Evolutionary conservation across 768 basidiomycete species (phyloP), one percentile per base, ranked within the genome.

Genomic region (Suillus occidentalis): DNA sequence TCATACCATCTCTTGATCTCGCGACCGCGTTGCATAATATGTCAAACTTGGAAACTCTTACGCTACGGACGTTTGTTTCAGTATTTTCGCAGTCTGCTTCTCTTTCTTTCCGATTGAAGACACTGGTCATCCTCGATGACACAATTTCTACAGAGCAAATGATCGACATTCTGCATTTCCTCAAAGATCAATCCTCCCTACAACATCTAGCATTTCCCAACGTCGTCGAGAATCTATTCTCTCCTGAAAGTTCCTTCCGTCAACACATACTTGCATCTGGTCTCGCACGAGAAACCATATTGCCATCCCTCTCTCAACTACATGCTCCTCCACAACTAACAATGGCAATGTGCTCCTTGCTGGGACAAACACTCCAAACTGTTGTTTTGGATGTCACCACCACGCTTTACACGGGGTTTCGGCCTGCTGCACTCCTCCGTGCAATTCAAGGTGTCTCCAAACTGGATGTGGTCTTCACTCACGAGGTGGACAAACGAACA

Each of bases 401-500:
- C 36, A 76, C 76, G 0, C 72, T 76, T 5, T 76, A 72, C 36
- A 72, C 70, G 1, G 75, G 75, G 34, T 61, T 76, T 34, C 76
- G 72, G 6, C 75, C 75, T 1, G 68, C 75, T 28, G 49, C 65
- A 0, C 68, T 76, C 10, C 61, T 76, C 31, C 75, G 75, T 47
- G 66, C 72, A 10, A 59, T 76, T 1, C 66, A 65, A 6, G 76
- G 76, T 2, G 73, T 76, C 25, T 69, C 67, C 16, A 67, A 76
- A 28, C 69, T 75, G 76, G 71, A 71, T 36, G 60, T 75, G 42
- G 43, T 76, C 47, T 75, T 75, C 49, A 69, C 65, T 3, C 66
- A 75, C n/a, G 76, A 73, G 28, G 75, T 75, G n/a, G 75, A 75
- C 58, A 75, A 72, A 68, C 63, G 75, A 57, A 75, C 76, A 0